Percentiles rank a stretch among this genome's conserved stretches.
These are phyloP conservation scores for Vigna angularis DNA, from an alignment of 306 rosid genomes.

Conservation along the genomic window DNA sequence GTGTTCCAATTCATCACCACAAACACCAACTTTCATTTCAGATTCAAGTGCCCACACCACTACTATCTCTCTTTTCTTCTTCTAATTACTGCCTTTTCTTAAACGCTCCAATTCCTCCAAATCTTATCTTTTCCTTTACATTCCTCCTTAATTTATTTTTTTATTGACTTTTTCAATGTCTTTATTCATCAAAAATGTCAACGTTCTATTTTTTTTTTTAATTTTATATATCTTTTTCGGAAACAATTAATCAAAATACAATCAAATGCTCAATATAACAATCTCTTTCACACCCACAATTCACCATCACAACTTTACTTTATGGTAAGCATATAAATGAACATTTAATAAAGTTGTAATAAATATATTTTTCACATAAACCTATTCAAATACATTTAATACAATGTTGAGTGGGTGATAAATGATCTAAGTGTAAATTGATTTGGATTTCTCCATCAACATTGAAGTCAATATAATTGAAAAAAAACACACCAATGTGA, in stretches of 20 bases:
- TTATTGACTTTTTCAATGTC: background rate
- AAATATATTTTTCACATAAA: background rate
- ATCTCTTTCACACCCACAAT: background rate
- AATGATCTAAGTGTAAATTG: background rate
- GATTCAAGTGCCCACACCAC: slow-evolving; percentile 37
- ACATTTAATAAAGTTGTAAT: background rate
- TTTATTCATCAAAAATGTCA: background rate
- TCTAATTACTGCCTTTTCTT: too few relatives aligned
- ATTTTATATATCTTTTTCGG: background rate
- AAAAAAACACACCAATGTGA: slow-evolving; percentile 33
- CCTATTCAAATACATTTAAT: background rate
- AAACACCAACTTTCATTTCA: slow-evolving; percentile 27
- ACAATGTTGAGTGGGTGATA: background rate
- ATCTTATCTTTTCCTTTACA: background rate
- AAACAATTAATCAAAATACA: background rate
- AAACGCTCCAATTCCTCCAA: too few relatives aligned
- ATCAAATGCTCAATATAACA: background rate
- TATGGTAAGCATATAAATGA: too few relatives aligned
- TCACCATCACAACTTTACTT: background rate
- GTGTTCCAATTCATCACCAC: slow-evolving; percentile 49
- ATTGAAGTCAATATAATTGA: background rate
- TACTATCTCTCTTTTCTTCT: slow-evolving; percentile 27
- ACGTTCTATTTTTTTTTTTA: background rate
- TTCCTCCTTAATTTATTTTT: background rate
- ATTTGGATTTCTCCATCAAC: background rate